phyloP scores from a whole-genome alignment of 768 basidiomycete species.

The Aureoboletus auriporus region DNA sequence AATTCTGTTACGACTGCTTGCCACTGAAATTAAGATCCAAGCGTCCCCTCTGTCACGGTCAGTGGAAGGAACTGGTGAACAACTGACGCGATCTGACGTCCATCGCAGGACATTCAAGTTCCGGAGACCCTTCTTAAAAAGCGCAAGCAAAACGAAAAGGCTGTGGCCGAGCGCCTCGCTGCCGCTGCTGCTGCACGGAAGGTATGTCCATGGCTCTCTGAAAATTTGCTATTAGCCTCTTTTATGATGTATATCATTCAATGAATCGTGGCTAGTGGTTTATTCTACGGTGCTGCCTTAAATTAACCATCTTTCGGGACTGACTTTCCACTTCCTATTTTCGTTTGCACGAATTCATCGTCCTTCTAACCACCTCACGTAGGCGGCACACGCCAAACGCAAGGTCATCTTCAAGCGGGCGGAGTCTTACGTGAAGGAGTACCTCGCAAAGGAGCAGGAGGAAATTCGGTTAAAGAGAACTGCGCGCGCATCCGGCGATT shows the following conservation, averaged over 20 bases:
- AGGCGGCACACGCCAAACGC: slow-evolving; percentile 91
- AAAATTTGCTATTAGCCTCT: slow-evolving; percentile 14
- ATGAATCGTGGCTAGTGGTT: slow-evolving; percentile 67
- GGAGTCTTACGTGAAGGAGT: slow-evolving; percentile 97
- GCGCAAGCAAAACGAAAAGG: slow-evolving; percentile 97
- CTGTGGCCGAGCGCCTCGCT: slow-evolving; percentile 86
- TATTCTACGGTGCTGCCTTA: slow-evolving; percentile 66
- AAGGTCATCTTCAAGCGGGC: slow-evolving; percentile 99
- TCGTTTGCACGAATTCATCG: slow-evolving; percentile 2
- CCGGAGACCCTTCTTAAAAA: slow-evolving; percentile 99
- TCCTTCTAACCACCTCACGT: slow-evolving; percentile 11
- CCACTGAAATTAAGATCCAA: slow-evolving; percentile 12
- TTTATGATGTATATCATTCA: slow-evolving; percentile 81
- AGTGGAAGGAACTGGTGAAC: slow-evolving; percentile 17
- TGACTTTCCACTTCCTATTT: slow-evolving; percentile 32
- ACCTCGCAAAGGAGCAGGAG: slow-evolving; percentile 87
- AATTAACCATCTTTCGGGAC: slow-evolving; percentile 87
- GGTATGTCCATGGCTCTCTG: slow-evolving; percentile 46
- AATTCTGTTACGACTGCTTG: not conserved
- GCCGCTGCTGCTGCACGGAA: slow-evolving; percentile 84
- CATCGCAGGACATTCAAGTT: slow-evolving; percentile 80
- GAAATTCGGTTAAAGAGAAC: slow-evolving; percentile 93
- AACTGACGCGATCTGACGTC: slow-evolving; percentile 11
- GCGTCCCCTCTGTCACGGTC: slow-evolving; percentile 48
- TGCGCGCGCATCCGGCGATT: slow-evolving; percentile 89